Percentiles rank a stretch among this genome's conserved stretches.
phyloP scores from a whole-genome alignment of 306 rosid species.

The Cucumis cinereus region DNA sequence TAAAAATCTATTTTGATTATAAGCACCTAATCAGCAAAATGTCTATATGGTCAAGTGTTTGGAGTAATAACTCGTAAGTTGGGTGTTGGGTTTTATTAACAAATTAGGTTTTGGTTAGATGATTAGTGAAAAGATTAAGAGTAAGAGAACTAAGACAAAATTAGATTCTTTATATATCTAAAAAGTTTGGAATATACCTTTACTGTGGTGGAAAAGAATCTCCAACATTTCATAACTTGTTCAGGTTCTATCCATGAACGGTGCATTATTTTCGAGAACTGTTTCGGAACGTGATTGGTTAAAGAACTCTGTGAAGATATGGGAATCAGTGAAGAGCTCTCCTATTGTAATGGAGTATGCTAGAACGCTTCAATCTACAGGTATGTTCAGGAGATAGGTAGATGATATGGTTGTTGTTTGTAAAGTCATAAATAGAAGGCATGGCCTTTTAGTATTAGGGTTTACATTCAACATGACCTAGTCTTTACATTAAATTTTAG shows the following conservation, averaged over 20 bases:
- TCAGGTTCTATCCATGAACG: slow-evolving; percentile 62
- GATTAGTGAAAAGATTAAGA: neutral
- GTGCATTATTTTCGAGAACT: slow-evolving; percentile 46
- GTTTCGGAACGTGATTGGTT: slow-evolving; percentile 85
- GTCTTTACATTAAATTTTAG: neutral
- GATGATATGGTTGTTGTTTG: neutral
- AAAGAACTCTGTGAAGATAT: slow-evolving; percentile 70
- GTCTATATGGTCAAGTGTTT: neutral
- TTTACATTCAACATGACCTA: neutral
- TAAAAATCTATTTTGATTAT: neutral
- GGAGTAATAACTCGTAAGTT: neutral
- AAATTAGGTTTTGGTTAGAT: neutral
- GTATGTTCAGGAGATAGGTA: slow-evolving; percentile 54
- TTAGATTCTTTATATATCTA: neutral
- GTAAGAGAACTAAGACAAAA: neutral
- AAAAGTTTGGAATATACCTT: neutral
- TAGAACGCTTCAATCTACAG: slow-evolving; percentile 55
- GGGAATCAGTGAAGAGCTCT: slow-evolving; percentile 74
- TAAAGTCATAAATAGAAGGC: neutral
- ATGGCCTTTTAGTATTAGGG: neutral
- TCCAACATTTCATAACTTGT: neutral
- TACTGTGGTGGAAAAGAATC: neutral
- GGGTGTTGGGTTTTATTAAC: neutral
- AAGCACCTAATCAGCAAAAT: neutral
- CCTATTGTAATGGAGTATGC: slow-evolving; percentile 53